Percentiles rank a stretch among this genome's conserved stretches.
phyloP scores from a whole-genome alignment of 768 basidiomycete genomes.

The Mycena belliarum region DNA sequence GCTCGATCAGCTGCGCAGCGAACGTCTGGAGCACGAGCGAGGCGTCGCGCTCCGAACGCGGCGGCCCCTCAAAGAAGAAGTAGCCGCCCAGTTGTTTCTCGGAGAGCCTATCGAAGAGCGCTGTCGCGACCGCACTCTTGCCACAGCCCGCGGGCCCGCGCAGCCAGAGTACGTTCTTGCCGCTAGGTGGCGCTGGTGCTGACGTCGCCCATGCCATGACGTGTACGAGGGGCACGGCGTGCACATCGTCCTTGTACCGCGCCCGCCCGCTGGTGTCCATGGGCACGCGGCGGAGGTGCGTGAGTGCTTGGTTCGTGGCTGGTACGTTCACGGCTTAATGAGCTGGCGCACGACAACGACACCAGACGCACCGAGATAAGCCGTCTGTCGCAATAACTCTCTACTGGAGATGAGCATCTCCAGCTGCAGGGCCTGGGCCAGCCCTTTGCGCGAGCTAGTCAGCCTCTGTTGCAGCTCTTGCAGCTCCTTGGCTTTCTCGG shows the following conservation, averaged over 20 bases:
- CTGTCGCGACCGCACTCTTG: background rate
- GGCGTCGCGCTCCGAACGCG: background rate
- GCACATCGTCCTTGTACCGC: background rate
- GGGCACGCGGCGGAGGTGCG: background rate
- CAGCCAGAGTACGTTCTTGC: slow-evolving; percentile 7
- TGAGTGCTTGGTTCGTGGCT: background rate
- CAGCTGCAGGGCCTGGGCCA: background rate
- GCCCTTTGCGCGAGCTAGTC: background rate
- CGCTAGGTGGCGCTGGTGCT: background rate
- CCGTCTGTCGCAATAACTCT: background rate
- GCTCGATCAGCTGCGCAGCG: background rate
- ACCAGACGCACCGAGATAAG: background rate
- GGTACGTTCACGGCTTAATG: no score
- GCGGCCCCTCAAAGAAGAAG: background rate
- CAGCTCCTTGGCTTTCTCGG: background rate
- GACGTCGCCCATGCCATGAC: background rate
- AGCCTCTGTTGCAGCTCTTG: background rate
- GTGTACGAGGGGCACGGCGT: background rate
- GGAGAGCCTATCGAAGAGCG: background rate
- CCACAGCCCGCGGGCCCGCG: background rate
- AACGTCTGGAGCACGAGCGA: background rate
- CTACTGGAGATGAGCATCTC: background rate
- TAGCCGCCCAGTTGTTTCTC: background rate
- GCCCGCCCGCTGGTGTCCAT: background rate
- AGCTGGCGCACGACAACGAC: no score